Conservation (phyloP, 371 early-diverging fungal species). For the Gilbertella persicaria region DNA sequence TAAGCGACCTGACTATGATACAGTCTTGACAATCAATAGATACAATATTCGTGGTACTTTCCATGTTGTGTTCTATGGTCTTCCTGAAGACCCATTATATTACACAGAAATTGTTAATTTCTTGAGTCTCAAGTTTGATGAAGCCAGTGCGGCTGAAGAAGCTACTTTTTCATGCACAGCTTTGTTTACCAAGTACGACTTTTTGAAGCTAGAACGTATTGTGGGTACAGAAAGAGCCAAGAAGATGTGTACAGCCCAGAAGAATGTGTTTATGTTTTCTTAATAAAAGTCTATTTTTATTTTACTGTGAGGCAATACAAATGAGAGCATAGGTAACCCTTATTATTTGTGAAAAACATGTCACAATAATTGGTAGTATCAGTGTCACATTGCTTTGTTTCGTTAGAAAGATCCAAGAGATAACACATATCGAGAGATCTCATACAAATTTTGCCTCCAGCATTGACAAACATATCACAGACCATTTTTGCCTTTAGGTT, state of each 20-base stretch:
- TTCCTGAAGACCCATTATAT: constrained; percentile 86
- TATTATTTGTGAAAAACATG: too few relatives aligned
- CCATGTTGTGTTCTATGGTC: constrained; percentile 87
- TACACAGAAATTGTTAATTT: constrained; percentile 89
- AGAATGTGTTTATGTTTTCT: constrained; percentile 71
- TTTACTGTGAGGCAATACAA: neutral
- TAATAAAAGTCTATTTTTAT: constrained; percentile 23
- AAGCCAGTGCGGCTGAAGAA: constrained; percentile 57
- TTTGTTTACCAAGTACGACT: constrained; percentile 83
- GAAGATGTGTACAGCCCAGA: constrained; percentile 76
- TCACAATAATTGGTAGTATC: too few relatives aligned
- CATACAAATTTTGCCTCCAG: too few relatives aligned
- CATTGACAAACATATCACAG: too few relatives aligned
- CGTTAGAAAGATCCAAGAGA: too few relatives aligned
- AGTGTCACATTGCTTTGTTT: too few relatives aligned
- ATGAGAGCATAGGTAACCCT: too few relatives aligned
- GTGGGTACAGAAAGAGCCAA: constrained; percentile 80
- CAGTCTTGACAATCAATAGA: constrained; percentile 31
- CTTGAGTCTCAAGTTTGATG: constrained; percentile 48
- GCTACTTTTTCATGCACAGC: constrained; percentile 68
- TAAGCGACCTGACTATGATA: constrained; percentile 9
- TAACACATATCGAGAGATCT: too few relatives aligned
- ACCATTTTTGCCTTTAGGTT: too few relatives aligned
- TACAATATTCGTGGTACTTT: constrained; percentile 83
- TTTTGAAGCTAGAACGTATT: constrained; percentile 84